phyloP scores from a whole-genome alignment of 2,329 filamentous ascomycete genomes.

The Aspergillus luchuensis region DNA sequence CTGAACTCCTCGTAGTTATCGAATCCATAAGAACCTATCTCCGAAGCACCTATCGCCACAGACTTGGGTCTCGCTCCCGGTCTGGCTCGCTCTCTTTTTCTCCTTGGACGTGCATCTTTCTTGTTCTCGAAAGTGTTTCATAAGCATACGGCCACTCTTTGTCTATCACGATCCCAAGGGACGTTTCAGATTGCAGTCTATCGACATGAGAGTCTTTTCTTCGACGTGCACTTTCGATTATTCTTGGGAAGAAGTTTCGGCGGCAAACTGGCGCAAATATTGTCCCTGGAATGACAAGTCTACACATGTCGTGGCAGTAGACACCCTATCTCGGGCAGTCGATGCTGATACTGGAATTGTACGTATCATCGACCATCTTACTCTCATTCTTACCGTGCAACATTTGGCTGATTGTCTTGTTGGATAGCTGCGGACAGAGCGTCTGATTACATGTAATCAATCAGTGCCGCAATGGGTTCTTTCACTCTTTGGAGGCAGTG shows the following conservation, averaged over 20 bases:
- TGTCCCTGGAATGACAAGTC: conserved; percentile 98
- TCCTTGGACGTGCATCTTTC: neutral
- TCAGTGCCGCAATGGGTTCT: conserved; percentile 61
- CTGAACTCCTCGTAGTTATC: conserved; percentile 1
- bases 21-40: neutral
- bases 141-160: neutral
- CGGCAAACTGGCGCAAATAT: conserved; percentile 98
- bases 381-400: neutral
- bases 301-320: conserved; percentile 93
- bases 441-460: conserved; percentile 57
- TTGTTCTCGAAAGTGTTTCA: neutral
- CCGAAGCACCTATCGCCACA: neutral
- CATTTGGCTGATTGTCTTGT: conserved; percentile 16
- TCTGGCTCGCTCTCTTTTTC: neutral
- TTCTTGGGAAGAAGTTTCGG: conserved; percentile 97
- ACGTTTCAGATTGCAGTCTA: conserved; percentile 9
- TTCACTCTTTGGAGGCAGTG: conserved; percentile 73
- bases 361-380: conserved; percentile 37
- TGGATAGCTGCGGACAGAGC: conserved; percentile 67
- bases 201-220: conserved; percentile 89
- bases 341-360: conserved; percentile 68
- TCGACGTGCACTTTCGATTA: conserved; percentile 91
- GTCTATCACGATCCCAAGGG: neutral
- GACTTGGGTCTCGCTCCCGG: neutral
- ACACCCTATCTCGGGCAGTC: conserved; percentile 76